Percentiles rank a stretch among this genome's conserved stretches.
These are phyloP conservation scores for Tolypocladium inflatum DNA, from an alignment of 2,329 filamentous ascomycete genomes.

Conservation along the genomic window DNA sequence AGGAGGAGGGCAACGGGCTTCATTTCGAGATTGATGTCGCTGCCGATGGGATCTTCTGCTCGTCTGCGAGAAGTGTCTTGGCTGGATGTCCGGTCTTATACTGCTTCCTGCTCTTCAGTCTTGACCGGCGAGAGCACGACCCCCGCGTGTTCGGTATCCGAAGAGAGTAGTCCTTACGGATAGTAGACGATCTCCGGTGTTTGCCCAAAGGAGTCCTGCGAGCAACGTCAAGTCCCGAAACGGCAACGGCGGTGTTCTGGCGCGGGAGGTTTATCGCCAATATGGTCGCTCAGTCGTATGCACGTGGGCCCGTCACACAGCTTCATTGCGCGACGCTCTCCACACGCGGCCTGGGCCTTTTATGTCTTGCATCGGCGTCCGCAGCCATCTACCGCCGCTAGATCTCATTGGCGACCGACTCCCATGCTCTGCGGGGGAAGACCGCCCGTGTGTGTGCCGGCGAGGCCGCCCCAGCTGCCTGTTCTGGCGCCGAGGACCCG, in stretches of 20 bases:
- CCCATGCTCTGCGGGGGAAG: neutral
- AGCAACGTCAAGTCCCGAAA: neutral
- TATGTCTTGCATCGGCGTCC: neutral
- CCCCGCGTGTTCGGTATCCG: neutral
- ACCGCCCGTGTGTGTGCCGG: neutral
- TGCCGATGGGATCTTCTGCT: neutral
- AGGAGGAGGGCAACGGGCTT: conserved; percentile 8
- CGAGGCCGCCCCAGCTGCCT: neutral
- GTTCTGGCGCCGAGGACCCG: neutral
- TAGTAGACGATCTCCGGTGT: neutral
- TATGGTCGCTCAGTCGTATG: neutral
- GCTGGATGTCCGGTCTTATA: neutral
- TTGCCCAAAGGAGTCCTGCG: no score
- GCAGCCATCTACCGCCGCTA: neutral
- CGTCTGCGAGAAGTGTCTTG: neutral
- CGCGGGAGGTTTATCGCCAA: neutral
- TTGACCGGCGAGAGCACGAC: neutral
- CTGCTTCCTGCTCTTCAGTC: neutral
- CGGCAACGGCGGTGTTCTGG: neutral
- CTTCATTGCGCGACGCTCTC: neutral
- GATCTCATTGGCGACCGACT: neutral
- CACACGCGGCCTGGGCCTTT: neutral
- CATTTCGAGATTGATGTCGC: conserved; percentile 7
- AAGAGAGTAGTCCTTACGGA: neutral
- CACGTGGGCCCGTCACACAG: neutral